Evolutionary conservation across 2,329 filamentous ascomycete species (phyloP).

Genomic region (Ophiostoma sp.): DNA sequence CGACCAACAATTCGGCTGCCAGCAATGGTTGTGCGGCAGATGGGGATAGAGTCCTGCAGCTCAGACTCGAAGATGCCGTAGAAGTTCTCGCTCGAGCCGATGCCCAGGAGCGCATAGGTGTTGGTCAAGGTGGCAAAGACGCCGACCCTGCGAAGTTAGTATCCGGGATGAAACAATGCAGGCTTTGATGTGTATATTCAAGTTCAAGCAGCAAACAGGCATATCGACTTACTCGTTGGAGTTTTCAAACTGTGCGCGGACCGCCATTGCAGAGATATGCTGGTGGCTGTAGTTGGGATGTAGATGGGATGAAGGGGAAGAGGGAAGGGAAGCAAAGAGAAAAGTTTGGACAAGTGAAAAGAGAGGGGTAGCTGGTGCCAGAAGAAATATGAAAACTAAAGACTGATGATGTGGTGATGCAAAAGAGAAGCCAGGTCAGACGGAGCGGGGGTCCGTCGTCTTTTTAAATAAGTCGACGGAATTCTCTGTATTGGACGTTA

Average conservation of each 20-base stretch:
- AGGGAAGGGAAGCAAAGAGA: background rate
- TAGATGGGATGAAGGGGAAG: background rate
- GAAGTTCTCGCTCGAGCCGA: slow-evolving; percentile 97
- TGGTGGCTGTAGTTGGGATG: slow-evolving; percentile 4
- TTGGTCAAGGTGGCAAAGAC: slow-evolving; percentile 97
- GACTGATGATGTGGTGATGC: background rate
- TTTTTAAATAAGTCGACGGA: background rate
- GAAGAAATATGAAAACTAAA: background rate
- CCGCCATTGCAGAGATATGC: slow-evolving; percentile 49
- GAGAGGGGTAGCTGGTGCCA: slow-evolving; percentile 3
- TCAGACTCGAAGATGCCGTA: slow-evolving; percentile 98
- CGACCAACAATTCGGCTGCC: slow-evolving; percentile 94
- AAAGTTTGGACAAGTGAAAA: slow-evolving; percentile 8
- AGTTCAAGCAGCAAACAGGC: background rate
- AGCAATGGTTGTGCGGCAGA: slow-evolving; percentile 92
- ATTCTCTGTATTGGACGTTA: background rate
- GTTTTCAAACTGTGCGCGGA: slow-evolving; percentile 77
- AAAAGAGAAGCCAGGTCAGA: background rate
- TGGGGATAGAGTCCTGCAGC: slow-evolving; percentile 93
- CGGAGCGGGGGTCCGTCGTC: background rate
- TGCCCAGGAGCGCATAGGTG: slow-evolving; percentile 88
- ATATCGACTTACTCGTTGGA: slow-evolving; percentile 70
- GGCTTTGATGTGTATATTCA: background rate
- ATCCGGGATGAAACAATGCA: background rate
- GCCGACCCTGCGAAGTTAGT: slow-evolving; percentile 62